A percentile compares a stretch with the other conserved stretches of the same genome.
Conservation (phyloP, 768 basidiomycete genomes). For the Leccinum subtestaceum region DNA sequence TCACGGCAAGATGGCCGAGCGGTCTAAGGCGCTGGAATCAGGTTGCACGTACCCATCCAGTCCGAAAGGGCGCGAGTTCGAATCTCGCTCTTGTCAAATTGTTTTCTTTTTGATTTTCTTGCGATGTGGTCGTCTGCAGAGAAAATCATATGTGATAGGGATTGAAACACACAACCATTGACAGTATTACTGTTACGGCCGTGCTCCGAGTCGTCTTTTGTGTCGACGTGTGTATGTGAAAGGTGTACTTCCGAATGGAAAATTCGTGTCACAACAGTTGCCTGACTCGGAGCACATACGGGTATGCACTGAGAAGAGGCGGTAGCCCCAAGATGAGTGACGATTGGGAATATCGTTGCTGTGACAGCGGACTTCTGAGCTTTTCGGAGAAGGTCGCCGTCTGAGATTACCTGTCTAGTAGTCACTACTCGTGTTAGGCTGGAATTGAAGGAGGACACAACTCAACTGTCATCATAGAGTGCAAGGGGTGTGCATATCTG, state of each 20-base stretch:
- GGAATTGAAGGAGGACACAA: not conserved
- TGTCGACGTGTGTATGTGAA: not conserved
- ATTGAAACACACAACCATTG: not conserved
- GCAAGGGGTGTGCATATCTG: not conserved
- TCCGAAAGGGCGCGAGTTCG: conserved; percentile 35
- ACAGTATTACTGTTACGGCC: no score
- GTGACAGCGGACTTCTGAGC: not conserved
- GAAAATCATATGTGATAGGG: not conserved
- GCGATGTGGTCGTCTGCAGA: not conserved
- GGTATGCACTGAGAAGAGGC: not conserved
- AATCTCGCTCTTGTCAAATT: conserved; percentile 36
- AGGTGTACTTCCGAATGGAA: not conserved
- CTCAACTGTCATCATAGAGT: not conserved
- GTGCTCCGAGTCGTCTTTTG: no score
- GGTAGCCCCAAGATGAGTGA: not conserved
- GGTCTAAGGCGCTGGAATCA: conserved; percentile 61
- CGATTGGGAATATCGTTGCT: not conserved
- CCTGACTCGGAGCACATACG: not conserved
- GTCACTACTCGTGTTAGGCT: not conserved
- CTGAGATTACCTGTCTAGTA: no score
- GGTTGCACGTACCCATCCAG: conserved; percentile 26
- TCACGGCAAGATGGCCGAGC: conserved; percentile 50
- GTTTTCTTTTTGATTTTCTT: conserved; percentile 9
- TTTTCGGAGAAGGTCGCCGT: not conserved
- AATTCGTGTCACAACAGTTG: not conserved